phyloP scores from a whole-genome alignment of 805 yeast genomes.

The Zygosaccharomyces siamensis region DNA sequence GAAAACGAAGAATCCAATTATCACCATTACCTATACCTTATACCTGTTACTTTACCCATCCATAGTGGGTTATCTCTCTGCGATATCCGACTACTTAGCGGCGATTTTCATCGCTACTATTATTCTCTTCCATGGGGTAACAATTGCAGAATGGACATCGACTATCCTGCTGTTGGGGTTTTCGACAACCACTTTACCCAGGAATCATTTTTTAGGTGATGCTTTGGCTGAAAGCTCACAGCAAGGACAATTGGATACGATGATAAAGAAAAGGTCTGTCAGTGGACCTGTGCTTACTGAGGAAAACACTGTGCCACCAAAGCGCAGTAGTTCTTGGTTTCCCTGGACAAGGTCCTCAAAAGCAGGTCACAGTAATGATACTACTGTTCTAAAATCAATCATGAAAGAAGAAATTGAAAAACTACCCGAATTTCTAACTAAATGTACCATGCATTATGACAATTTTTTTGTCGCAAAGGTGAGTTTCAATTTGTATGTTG shows the following conservation, averaged over 20 bases:
- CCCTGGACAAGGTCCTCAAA: background rate
- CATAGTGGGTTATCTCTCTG: conserved; percentile 19
- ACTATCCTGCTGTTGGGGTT: conserved; percentile 34
- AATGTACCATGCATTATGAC: conserved; percentile 42
- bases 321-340: background rate
- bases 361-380: conserved; percentile 10
- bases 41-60: conserved; percentile 29
- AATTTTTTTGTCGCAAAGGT: conserved; percentile 53
- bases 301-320: background rate
- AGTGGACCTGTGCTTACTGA: conserved; percentile 2
- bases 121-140: conserved; percentile 31
- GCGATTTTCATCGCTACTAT: conserved; percentile 27
- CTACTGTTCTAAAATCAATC: conserved; percentile 31
- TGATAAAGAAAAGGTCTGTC: conserved; percentile 12
- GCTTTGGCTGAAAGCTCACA: conserved; percentile 8
- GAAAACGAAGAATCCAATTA: conserved; percentile 33
- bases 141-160: conserved; percentile 35
- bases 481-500: conserved; percentile 55
- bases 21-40: conserved; percentile 29
- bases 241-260: background rate
- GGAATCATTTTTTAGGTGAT: conserved; percentile 19
- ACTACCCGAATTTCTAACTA: conserved; percentile 49
- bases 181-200: conserved; percentile 29
- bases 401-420: conserved; percentile 44
- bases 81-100: conserved; percentile 29